Conservation (phyloP, 495 filamentous ascomycete species). For the Aspergillus panamensis region DNA sequence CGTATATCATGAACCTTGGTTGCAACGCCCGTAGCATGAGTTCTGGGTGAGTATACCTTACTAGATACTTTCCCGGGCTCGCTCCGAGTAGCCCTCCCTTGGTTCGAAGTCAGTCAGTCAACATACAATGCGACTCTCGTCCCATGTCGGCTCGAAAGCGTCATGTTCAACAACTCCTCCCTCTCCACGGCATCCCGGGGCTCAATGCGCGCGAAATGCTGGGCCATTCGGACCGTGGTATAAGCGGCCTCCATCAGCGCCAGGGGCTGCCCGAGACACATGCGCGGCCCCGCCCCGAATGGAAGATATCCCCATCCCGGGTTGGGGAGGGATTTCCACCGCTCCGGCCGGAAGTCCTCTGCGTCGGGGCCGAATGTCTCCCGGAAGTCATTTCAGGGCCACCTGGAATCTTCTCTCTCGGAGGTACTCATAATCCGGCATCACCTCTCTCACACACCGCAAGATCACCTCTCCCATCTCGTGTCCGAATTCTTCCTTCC, state of each 20-base stretch:
- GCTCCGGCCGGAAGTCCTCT: constrained; percentile 3
- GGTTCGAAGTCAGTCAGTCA: no score
- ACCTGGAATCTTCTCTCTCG: not conserved
- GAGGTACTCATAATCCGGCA: not conserved
- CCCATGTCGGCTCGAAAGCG: not conserved
- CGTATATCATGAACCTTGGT: no score
- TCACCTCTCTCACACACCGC: not conserved
- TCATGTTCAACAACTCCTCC: not conserved
- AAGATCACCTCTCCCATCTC: not conserved
- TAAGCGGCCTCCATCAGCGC: constrained; percentile 1
- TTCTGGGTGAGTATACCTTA: no score
- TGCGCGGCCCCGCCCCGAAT: not conserved
- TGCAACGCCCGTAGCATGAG: no score
- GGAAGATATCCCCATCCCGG: not conserved
- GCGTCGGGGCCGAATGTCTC: not conserved
- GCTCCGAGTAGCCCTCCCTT: no score
- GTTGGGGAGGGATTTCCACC: not conserved
- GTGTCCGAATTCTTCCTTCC: not conserved
- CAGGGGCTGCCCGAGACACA: not conserved
- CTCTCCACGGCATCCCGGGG: not conserved
- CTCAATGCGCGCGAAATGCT: not conserved
- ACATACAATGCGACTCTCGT: not conserved
- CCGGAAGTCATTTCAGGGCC: no score
- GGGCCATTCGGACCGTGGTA: not conserved
- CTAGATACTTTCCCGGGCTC: no score